Percentiles rank a stretch among this genome's conserved stretches.
Conservation (phyloP, 805 yeast species). For the Candida patagonica region DNA sequence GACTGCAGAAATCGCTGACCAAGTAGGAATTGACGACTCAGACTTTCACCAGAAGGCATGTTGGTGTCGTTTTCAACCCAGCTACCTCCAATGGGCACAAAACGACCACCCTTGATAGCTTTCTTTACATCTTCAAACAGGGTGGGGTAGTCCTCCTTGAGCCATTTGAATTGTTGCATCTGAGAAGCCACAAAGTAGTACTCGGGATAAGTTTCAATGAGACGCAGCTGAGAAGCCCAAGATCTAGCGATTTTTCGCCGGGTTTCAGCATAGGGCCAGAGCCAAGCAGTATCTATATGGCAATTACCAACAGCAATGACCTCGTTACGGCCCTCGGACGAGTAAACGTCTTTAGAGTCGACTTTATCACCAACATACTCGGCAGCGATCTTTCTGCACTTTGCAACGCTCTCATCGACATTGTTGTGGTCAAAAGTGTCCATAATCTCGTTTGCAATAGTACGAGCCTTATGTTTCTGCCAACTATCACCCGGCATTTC, state of each 20-base stretch:
- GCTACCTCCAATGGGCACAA: conserved; percentile 89
- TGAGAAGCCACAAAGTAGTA: conserved; percentile 92
- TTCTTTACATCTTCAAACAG: conserved; percentile 51
- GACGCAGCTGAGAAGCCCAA: conserved; percentile 85
- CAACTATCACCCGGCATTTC: conserved; percentile 67
- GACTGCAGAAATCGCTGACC: conserved; percentile 82
- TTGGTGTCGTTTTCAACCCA: conserved; percentile 98
- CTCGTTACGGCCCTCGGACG: conserved; percentile 24
- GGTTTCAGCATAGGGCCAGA: conserved; percentile 99
- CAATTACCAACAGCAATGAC: conserved; percentile 90
- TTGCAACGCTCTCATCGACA: conserved; percentile 38
- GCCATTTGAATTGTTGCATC: conserved; percentile 93
- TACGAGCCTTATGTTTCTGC: conserved; percentile 78
- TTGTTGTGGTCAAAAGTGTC: conserved; percentile 70
- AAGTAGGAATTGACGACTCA: conserved; percentile 76
- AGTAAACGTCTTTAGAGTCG: conserved; percentile 56
- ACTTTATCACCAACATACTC: conserved; percentile 55
- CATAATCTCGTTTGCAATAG: conserved; percentile 74
- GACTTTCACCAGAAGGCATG: conserved; percentile 88
- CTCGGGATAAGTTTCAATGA: conserved; percentile 85
- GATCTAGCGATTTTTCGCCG: conserved; percentile 86
- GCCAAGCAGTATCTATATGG: conserved; percentile 97
- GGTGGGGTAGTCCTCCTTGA: conserved; percentile 76
- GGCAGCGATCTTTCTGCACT: conserved; percentile 59
- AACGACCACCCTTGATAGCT: conserved; percentile 61